Conservation (phyloP, 352 stramenopile genomes). For the Phytophthora europaea region DNA sequence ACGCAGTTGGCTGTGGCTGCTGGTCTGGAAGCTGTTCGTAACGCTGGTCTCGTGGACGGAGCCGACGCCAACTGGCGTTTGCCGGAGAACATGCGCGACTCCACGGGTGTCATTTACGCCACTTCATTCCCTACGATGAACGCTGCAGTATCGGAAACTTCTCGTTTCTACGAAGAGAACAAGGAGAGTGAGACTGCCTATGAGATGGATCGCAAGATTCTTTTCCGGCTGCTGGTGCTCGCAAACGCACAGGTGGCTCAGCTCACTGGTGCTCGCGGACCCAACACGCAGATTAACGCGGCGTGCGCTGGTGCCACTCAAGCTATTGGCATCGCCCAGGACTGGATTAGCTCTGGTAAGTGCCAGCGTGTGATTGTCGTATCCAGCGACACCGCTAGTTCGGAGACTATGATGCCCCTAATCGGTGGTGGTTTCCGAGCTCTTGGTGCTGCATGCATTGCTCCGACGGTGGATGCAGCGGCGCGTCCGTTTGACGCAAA, state of each 20-base stretch:
- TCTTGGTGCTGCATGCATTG: conserved; percentile 94
- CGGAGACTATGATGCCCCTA: conserved; percentile 92
- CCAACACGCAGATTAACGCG: conserved; percentile 97
- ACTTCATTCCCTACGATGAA: conserved; percentile 97
- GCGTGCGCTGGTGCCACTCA: conserved; percentile 96
- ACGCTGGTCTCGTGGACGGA: conserved; percentile 85
- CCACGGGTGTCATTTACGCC: conserved; percentile 95
- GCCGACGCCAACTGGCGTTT: conserved; percentile 85
- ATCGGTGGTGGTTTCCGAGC: conserved; percentile 96
- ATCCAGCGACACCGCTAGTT: conserved; percentile 94
- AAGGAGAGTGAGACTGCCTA: conserved; percentile 53
- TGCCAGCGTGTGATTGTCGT: conserved; percentile 96
- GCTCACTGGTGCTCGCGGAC: conserved; percentile 93
- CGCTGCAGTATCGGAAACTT: conserved; percentile 92
- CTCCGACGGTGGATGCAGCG: conserved; percentile 75
- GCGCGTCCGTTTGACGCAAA: conserved; percentile 94
- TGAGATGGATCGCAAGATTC: conserved; percentile 97
- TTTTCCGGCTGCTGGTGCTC: conserved; percentile 96
- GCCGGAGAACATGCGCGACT: conserved; percentile 85
- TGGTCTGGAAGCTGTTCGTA: conserved; percentile 95
- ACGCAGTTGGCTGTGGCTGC: conserved; percentile 96
- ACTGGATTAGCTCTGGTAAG: conserved; percentile 94
- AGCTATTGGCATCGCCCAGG: conserved; percentile 93
- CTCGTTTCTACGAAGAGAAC: conserved; percentile 68
- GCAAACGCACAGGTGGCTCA: conserved; percentile 98